Conservation (phyloP, 164 flowering plant species). For the Macadamia integrifolia region DNA sequence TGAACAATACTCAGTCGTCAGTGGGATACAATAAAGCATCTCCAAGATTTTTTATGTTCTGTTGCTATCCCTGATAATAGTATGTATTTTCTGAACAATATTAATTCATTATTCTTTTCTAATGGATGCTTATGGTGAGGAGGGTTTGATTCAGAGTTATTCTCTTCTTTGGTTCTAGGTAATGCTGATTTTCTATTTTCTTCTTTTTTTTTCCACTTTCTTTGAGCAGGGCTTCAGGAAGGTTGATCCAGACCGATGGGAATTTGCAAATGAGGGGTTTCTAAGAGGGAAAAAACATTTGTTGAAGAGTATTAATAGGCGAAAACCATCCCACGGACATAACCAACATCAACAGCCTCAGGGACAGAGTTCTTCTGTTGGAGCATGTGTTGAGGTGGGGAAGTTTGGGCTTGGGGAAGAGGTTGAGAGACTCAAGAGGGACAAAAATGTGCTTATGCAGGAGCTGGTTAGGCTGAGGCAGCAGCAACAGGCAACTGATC, state of each 20-base stretch:
- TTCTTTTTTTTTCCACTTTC: no score
- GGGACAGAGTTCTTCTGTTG: conserved; percentile 28
- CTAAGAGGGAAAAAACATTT: conserved; percentile 39
- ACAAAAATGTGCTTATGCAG: conserved; percentile 71
- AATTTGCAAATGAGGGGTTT: conserved; percentile 45
- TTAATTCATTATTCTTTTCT: no score
- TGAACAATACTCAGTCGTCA: no score
- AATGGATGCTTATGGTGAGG: no score
- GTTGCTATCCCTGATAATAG: no score
- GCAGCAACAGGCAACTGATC: conserved; percentile 66
- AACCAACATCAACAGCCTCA: conserved; percentile 26
- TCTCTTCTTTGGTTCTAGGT: no score
- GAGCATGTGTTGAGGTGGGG: conserved; percentile 63
- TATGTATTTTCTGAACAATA: no score
- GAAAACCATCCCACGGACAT: conserved; percentile 30
- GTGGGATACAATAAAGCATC: no score
- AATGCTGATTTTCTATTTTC: no score
- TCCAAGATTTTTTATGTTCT: no score
- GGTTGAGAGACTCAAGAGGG: conserved; percentile 58
- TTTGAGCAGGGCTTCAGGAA: conserved; percentile 59
- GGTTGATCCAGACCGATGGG: conserved; percentile 54
- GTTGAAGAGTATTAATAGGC: conserved; percentile 33
- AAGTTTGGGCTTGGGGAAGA: conserved; percentile 64
- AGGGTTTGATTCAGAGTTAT: no score
- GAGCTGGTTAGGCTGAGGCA: conserved; percentile 69